Conservation (phyloP, 306 rosid genomes). For the Rosa multiflora region DNA sequence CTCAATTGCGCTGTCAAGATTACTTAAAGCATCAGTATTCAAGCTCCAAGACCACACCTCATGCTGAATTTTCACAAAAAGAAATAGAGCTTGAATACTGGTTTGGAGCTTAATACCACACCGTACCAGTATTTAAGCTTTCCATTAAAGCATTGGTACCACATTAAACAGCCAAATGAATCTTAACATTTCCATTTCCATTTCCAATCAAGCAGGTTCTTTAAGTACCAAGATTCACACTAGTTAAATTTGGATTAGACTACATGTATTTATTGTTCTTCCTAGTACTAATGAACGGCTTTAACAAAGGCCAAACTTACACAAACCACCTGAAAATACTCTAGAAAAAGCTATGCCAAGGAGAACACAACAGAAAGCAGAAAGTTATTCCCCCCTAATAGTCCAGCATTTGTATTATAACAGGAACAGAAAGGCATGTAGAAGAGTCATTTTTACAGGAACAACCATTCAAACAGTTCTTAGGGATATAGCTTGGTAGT, state of each 20-base stretch:
- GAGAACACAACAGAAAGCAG: neutral
- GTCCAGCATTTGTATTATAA: neutral
- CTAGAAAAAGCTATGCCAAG: neutral
- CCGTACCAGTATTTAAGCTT: neutral
- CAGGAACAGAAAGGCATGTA: neutral
- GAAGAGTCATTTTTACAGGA: constrained; percentile 4
- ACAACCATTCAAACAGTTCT: neutral
- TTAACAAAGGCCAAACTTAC: neutral
- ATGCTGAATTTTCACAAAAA: neutral
- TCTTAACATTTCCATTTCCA: neutral
- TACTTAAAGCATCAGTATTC: constrained; percentile 22
- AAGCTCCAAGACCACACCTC: constrained; percentile 11
- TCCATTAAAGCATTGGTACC: neutral
- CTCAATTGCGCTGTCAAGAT: constrained; percentile 64
- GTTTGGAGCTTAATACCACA: neutral
- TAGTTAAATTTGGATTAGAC: neutral
- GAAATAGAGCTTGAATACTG: neutral
- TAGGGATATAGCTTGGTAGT: neutral
- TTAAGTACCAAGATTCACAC: neutral
- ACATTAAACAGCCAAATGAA: neutral
- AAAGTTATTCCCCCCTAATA: neutral
- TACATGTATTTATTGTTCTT: neutral
- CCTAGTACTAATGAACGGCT: neutral
- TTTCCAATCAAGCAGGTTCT: neutral
- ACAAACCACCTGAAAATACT: neutral